Percentiles rank a stretch among this genome's conserved stretches.
Evolutionary conservation across 345 rosid species (phyloP).

Genomic region (Eucalyptus pauciflora): DNA sequence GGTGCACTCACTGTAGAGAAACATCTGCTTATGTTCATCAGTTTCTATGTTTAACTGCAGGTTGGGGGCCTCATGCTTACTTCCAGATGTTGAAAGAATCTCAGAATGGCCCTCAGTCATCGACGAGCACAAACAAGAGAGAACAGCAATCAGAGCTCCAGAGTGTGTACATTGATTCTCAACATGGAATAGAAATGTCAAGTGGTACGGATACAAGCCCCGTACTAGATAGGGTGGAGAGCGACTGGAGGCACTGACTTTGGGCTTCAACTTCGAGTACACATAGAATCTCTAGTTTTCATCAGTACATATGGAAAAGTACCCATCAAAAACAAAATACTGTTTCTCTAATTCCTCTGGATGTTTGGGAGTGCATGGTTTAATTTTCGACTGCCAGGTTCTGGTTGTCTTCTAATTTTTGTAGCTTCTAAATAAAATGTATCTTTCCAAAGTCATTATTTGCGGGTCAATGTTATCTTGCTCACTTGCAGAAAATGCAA

Average conservation of each 20-base stretch:
- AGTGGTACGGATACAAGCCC: slow-evolving; percentile 26
- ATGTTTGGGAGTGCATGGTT: not conserved
- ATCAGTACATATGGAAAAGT: not conserved
- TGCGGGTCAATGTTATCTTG: not conserved
- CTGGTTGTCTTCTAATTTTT: not conserved
- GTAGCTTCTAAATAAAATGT: not conserved
- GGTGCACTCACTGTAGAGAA: not conserved
- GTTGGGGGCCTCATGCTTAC: slow-evolving; percentile 97
- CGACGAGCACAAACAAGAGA: not conserved
- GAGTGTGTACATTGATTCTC: slow-evolving; percentile 39
- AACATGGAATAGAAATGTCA: slow-evolving; percentile 9
- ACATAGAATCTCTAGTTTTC: not conserved
- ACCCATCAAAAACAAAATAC: not conserved
- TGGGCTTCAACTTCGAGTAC: not conserved
- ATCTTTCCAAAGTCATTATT: not conserved
- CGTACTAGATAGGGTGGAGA: slow-evolving; percentile 11
- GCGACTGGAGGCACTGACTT: not conserved
- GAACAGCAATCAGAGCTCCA: slow-evolving; percentile 33
- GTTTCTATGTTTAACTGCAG: slow-evolving; percentile 12
- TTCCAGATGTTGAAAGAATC: slow-evolving; percentile 79
- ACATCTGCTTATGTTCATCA: not conserved
- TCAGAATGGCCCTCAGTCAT: slow-evolving; percentile 12
- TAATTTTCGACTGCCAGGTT: not conserved
- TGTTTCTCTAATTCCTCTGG: not conserved
- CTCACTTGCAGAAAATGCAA: not conserved